Evolutionary conservation across 495 filamentous ascomycete species (phyloP).

Genomic region (Trichocladium antarcticum): DNA sequence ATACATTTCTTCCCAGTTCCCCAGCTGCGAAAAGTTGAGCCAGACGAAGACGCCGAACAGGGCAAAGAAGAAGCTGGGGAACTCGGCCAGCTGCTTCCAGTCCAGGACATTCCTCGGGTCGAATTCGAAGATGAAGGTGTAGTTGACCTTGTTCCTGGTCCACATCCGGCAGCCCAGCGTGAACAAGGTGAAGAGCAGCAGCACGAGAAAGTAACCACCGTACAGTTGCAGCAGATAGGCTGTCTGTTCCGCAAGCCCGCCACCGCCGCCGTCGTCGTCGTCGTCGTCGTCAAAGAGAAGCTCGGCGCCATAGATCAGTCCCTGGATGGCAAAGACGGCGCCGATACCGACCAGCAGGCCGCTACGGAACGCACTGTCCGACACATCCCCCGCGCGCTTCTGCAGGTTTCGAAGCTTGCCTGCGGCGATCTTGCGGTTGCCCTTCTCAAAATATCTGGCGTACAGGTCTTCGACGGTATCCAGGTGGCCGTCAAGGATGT

Average conservation of each 20-base stretch:
- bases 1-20: conserved; percentile 52
- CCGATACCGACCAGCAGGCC: conserved; percentile 72
- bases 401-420: conserved; percentile 67
- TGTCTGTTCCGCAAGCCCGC: conserved; percentile 40
- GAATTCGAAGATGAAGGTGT: conserved; percentile 93
- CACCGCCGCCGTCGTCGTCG: conserved; percentile 29
- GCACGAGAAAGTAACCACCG: conserved; percentile 68
- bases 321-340: conserved; percentile 60
- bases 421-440: conserved; percentile 80
- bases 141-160: conserved; percentile 78
- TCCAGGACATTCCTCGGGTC: conserved; percentile 74
- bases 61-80: conserved; percentile 67
- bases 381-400: conserved; percentile 55
- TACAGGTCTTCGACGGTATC: conserved; percentile 78
- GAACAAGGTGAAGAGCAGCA: conserved; percentile 65
- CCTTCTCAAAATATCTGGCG: conserved; percentile 79
- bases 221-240: conserved; percentile 79
- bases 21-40: conserved; percentile 68
- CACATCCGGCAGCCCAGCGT: conserved; percentile 71
- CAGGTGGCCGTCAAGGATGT: conserved; percentile 67
- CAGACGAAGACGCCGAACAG: conserved; percentile 72
- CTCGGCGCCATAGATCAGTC: conserved; percentile 53
- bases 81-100: conserved; percentile 79
- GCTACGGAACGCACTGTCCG: conserved; percentile 61
- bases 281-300: conserved; percentile 44